Evolutionary conservation across 129 eudicot species (phyloP).

Genomic region (Helianthus annuus): HanXRQr2.0-SUNRISE NC_035448.2:47590737-47591236

Average conservation of each 20-base stretch:
- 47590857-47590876: not conserved
- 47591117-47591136: not conserved
- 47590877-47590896: not conserved
- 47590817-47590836: not conserved
- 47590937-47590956: not conserved
- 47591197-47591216: not conserved
- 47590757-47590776: too few species aligned
- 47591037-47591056: not conserved
- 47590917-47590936: not conserved
- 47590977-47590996: constrained; percentile 7
- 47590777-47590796: too few species aligned
- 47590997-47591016: constrained; percentile 1
- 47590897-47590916: not conserved
- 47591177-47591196: not conserved
- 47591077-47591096: not conserved
- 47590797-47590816: not conserved
- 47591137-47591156: not conserved
- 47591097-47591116: not conserved
- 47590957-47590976: not conserved
- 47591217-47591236: not conserved
- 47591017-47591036: not conserved
- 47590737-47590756: too few species aligned
- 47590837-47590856: too few species aligned
- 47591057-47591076: constrained; percentile 9
- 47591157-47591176: not conserved